A percentile compares a stretch with the other conserved stretches of the same genome.
Conservation (phyloP, 805 yeast species). For the Cyberlindnera maritima region DNA sequence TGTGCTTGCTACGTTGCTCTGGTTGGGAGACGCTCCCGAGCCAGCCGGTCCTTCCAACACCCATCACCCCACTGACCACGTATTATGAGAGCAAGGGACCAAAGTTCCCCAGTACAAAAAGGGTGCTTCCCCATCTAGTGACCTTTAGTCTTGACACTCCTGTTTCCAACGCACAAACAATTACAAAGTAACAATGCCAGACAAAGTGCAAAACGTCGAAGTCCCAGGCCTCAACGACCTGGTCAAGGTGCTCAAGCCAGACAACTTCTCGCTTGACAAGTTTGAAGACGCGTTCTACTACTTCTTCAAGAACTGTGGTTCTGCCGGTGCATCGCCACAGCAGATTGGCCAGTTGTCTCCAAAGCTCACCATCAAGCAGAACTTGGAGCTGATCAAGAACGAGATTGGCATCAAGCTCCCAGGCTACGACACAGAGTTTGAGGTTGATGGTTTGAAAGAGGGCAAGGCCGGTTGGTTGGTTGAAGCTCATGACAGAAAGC, state of each 20-base stretch:
- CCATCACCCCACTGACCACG: no score
- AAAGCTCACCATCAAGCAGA: background rate
- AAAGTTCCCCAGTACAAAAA: no score
- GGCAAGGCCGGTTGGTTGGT: background rate
- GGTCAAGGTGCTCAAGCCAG: background rate
- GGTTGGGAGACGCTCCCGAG: no score
- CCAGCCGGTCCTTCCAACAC: no score
- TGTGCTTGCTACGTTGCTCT: no score
- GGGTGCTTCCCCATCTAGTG: no score
- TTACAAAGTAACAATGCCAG: no score
- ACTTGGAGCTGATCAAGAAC: background rate
- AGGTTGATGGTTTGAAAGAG: background rate
- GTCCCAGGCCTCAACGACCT: background rate
- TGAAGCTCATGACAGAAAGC: slow-evolving; percentile 1
- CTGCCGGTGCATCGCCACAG: background rate
- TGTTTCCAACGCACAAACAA: no score
- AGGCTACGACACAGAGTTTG: background rate
- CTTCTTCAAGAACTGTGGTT: background rate
- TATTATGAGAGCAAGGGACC: no score
- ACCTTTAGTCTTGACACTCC: no score
- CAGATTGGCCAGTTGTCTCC: background rate
- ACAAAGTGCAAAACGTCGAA: background rate
- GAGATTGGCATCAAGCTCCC: background rate
- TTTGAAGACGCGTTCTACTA: background rate
- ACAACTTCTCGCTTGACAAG: background rate